Evolutionary conservation across 768 basidiomycete genomes (phyloP).

Genomic region (Royoungia palumana): DNA sequence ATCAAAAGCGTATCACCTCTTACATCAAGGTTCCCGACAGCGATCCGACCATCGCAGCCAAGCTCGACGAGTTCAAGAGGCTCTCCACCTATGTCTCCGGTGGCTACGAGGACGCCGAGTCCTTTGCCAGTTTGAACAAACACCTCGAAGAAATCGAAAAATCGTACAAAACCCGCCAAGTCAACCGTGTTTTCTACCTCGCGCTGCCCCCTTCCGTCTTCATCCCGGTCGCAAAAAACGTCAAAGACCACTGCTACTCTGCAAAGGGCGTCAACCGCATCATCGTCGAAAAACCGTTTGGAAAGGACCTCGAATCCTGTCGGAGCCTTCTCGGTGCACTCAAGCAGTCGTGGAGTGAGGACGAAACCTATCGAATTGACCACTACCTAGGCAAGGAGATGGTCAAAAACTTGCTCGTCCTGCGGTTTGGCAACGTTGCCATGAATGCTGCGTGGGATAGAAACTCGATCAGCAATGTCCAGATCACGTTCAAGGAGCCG

Average conservation of each 20-base stretch:
- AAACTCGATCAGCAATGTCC: conserved; percentile 93
- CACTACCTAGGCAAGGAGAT: conserved; percentile 99
- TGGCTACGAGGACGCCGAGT: conserved; percentile 78
- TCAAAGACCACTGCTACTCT: conserved; percentile 80
- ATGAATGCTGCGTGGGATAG: conserved; percentile 91
- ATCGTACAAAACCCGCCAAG: conserved; percentile 55
- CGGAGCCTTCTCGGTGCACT: conserved; percentile 72
- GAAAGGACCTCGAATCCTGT: conserved; percentile 87
- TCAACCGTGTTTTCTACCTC: conserved; percentile 92
- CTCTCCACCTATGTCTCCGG: conserved; percentile 81
- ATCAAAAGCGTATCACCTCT: conserved; percentile 75
- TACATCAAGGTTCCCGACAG: conserved; percentile 81
- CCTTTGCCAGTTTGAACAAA: conserved; percentile 74
- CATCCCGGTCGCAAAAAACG: conserved; percentile 77
- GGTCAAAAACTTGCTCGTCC: conserved; percentile 97
- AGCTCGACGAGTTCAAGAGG: conserved; percentile 82
- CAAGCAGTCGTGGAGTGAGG: conserved; percentile 88
- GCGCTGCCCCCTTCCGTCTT: conserved; percentile 98
- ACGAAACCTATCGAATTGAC: conserved; percentile 98
- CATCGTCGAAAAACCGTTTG: conserved; percentile 98
- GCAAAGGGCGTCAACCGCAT: conserved; percentile 78
- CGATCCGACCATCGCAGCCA: conserved; percentile 50
- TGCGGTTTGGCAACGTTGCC: conserved; percentile 93
- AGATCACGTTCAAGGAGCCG: conserved; percentile 99
- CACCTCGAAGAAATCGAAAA: conserved; percentile 78